Base-by-base conservation (phyloP, 495 filamentous ascomycete species). In the Poronia punctata region DNA sequence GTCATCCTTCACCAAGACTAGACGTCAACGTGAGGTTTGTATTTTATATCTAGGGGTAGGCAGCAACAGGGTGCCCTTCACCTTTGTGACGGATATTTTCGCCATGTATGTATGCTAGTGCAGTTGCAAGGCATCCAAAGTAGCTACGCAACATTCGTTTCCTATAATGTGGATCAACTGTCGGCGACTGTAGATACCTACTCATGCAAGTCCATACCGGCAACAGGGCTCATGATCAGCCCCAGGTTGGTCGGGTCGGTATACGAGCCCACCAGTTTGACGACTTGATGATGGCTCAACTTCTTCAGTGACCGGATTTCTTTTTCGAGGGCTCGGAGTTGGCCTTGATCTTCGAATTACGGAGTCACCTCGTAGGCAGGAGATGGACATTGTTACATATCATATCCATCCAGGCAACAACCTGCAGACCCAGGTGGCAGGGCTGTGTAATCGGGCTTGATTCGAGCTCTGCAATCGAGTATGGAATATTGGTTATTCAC, bases 1-100 rank as follows among this genome's bases (percentile, higher is more conserved):
- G 5, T 34, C 24, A 32, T 15, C 12, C 17, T 28, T 25, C 9
- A 54, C 14, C 9, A 54, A 37, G 20, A 54, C 49, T n/a, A n/a
- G n/a, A n/a, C n/a, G n/a, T n/a, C n/a, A 34, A 53, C 53, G n/a
- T 42, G 38, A n/a, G 51, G 30, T 22, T 38, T 54, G 3, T 53
- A 22, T n/a, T n/a, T n/a, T n/a, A n/a, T n/a, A n/a, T n/a, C n/a
- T n/a, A n/a, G n/a, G n/a, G n/a, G n/a, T n/a, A n/a, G n/a, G n/a
- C n/a, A n/a, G n/a, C n/a, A n/a, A n/a, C n/a, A n/a, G n/a, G n/a
- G n/a, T n/a, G n/a, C n/a, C n/a, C n/a, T n/a, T n/a, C n/a, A 30
- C 53, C 51, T 11, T 37, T 26, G 30, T 54, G 51, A 35, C 48
- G 25, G 24, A 54, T 29, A 5, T 35, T 43, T 19, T 52, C 38